phyloP scores from a whole-genome alignment of 2,329 filamentous ascomycete genomes.

The Madurella mycetomatis region DNA sequence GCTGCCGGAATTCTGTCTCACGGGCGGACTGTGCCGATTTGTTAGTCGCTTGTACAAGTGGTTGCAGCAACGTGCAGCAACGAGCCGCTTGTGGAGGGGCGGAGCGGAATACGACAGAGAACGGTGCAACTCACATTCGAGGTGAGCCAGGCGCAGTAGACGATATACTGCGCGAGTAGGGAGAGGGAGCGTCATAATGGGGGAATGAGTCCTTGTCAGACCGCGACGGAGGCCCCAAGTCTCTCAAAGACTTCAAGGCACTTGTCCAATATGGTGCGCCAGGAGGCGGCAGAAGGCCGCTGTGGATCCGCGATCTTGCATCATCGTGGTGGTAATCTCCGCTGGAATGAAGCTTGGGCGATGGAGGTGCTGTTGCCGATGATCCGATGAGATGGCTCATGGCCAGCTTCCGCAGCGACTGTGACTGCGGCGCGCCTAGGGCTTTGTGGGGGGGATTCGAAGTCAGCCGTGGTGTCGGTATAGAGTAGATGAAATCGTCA shows the following conservation, averaged over 20 bases:
- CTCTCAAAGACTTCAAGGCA: slow-evolving; percentile 37
- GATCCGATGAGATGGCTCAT: slow-evolving; percentile 33
- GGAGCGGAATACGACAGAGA: not conserved
- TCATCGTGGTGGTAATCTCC: slow-evolving; percentile 10
- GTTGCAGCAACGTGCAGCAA: not conserved
- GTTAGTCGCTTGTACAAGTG: slow-evolving; percentile 1
- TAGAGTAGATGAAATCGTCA: not conserved
- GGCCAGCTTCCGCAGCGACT: slow-evolving; percentile 28
- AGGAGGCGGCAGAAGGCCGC: slow-evolving; percentile 20
- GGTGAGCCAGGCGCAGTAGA: slow-evolving; percentile 57
- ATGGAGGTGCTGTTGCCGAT: slow-evolving; percentile 26
- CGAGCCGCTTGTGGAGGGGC: not conserved
- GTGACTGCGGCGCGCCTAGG: slow-evolving; percentile 19
- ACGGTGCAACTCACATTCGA: slow-evolving; percentile 48
- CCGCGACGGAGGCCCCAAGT: slow-evolving; percentile 33
- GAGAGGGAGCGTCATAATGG: slow-evolving; percentile 50
- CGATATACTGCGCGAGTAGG: slow-evolving; percentile 52
- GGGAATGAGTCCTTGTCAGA: slow-evolving; percentile 28
- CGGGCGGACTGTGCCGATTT: slow-evolving; percentile 50
- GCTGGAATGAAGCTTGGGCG: slow-evolving; percentile 23
- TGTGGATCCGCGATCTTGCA: slow-evolving; percentile 6
- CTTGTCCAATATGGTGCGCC: slow-evolving; percentile 27
- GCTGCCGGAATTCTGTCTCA: slow-evolving; percentile 68
- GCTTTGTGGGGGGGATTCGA: slow-evolving; percentile 13
- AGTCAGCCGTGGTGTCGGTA: slow-evolving; percentile 23